These are phyloP conservation scores for Hypomontagnella monticulosa DNA, from an alignment of 495 filamentous ascomycete genomes.

Conservation along the genomic window DNA sequence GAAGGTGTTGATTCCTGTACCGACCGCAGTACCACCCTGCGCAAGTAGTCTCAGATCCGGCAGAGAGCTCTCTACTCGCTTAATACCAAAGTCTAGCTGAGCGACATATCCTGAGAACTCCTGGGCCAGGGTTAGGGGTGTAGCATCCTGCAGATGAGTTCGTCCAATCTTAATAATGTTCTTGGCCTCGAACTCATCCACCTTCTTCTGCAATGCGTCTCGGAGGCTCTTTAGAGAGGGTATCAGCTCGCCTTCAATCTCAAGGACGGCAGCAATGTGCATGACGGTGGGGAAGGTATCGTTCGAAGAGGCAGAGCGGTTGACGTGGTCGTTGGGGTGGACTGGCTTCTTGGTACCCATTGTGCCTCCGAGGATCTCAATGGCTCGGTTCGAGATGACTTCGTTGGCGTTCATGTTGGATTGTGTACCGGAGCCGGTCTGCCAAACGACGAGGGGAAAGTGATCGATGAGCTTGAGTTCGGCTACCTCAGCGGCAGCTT, in stretches of 20 bases:
- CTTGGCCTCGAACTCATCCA: conserved; percentile 82
- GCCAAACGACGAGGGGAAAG: conserved; percentile 99
- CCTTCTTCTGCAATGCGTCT: conserved; percentile 84
- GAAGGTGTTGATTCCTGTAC: conserved; percentile 97
- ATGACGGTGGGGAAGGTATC: conserved; percentile 99
- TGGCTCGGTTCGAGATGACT: conserved; percentile 98
- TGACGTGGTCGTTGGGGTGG: conserved; percentile 99
- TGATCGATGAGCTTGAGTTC: conserved; percentile 94
- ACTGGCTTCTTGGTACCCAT: conserved; percentile 98
- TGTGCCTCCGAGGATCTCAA: conserved; percentile 93
- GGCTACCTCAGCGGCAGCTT: conserved; percentile 93
- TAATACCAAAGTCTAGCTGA: conserved; percentile 89
- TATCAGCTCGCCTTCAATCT: conserved; percentile 85
- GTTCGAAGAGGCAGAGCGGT: conserved; percentile 98
- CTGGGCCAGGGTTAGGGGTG: conserved; percentile 93
- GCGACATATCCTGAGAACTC: conserved; percentile 98
- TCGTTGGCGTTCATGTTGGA: conserved; percentile 99
- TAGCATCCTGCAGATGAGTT: conserved; percentile 97
- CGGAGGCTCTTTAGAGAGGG: conserved; percentile 84
- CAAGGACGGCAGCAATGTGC: conserved; percentile 97
- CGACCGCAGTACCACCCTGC: conserved; percentile 96
- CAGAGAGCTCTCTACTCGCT: conserved; percentile 82
- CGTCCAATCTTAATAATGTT: conserved; percentile 98
- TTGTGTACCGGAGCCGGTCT: conserved; percentile 97
- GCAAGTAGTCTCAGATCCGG: conserved; percentile 88